Base-by-base conservation (phyloP, 2,329 filamentous ascomycete species). In the Verticillium nonalfalfae region DNA sequence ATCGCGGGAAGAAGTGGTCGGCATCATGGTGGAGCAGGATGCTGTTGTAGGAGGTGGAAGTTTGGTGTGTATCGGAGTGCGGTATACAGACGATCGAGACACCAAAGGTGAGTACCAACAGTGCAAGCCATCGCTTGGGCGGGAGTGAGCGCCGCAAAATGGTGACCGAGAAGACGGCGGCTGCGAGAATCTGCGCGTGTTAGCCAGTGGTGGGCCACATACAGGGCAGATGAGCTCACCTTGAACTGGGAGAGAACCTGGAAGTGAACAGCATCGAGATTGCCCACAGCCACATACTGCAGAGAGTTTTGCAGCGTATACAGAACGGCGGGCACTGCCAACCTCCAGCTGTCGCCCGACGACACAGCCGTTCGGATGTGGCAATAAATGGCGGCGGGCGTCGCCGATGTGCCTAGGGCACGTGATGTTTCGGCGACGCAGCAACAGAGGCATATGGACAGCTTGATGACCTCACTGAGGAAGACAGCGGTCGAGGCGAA, bases 251-350 rank as follows among this genome's bases (percentile, higher is more conserved):
- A 96, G 33, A 95, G 86, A 62, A 97, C 88, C 74, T 97, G 93
- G 72, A 97, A 98, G 60, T 94, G 93, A 4, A 95, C 92, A 0
- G 94, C 90, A 69, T 96, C 92, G 68, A 98, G 75, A 67, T 98
- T 97, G 64, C 91, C 92, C 11, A 97, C 86, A 1, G 92, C 94
- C 59, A 96, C 85, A 71, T 97, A 99, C 73, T 97, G 92, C 60
- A 98, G 78, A n/a, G 90, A 90, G 71, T 97, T 98, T 70, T 97
- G 92, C 34, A 97, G 73, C 0, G 94, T 97, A 72, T 97, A 98
- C 1, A 98, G 81, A 4, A 87, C 83, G 4, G 94, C 95, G 0
- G 94, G 95, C 52, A 98, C 87, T 9, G 91, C 92, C 65, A 99
- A 78, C 75, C 97, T 97, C 94, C 94, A 98, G 67, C 93, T 93